Conservation (phyloP, 169 alveolate species). For the Amoebophrya sp. region DNA sequence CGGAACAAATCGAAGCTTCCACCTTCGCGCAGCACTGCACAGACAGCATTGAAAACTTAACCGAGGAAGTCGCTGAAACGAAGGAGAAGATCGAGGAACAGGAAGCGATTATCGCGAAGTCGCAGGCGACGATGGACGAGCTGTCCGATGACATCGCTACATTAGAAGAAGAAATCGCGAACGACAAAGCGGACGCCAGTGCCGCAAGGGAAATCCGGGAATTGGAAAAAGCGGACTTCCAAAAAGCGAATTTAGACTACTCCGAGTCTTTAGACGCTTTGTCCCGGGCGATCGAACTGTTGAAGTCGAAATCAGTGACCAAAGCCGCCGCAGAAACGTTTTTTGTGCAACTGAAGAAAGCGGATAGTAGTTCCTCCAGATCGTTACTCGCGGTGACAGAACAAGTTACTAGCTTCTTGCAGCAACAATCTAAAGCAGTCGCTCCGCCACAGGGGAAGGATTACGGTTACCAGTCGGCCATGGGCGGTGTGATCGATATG, state of each 20-base stretch:
- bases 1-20: neutral
- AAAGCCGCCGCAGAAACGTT: neutral
- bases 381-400: no score
- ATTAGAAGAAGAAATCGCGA: neutral
- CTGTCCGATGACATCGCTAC: neutral
- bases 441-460: neutral
- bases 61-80: neutral
- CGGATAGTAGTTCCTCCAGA: no score
- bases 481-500: neutral
- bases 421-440: no score
- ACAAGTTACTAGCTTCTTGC: no score
- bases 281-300: neutral
- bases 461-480: neutral
- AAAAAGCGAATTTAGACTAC: neutral
- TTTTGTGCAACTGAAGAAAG: neutral
- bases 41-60: neutral
- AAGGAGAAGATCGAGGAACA: slow-evolving; percentile 19
- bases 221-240: neutral
- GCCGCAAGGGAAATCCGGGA: slow-evolving; percentile 13
- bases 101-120: neutral
- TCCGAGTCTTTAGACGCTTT: neutral
- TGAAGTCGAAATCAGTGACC: neutral
- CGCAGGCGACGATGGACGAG: neutral
- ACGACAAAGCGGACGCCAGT: neutral
- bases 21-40: neutral